Percentiles rank a stretch among this genome's conserved stretches.
These are phyloP conservation scores for Aspergillus pseudoviridinutans DNA, from an alignment of 2,329 filamentous ascomycete genomes.

Conservation along the genomic window DNA sequence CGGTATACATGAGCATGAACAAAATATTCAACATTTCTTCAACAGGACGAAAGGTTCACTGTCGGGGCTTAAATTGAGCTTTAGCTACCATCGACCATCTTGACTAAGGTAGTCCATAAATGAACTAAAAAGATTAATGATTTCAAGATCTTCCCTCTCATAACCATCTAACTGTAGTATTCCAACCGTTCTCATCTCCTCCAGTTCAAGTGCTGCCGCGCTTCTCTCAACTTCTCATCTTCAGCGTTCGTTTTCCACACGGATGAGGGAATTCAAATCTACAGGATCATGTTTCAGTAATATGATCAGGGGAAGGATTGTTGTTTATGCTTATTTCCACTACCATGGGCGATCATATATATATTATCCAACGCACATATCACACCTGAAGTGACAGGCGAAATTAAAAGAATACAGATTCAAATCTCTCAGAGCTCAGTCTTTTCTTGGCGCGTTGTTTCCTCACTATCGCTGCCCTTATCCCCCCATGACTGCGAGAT, in stretches of 20 bases:
- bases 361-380: neutral
- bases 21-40: constrained; percentile 2
- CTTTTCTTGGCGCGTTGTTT: neutral
- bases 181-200: neutral
- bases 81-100: neutral
- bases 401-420: neutral
- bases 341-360: neutral
- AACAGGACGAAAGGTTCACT: constrained; percentile 15
- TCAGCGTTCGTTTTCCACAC: neutral
- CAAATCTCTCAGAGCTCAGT: neutral
- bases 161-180: constrained; percentile 4
- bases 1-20: constrained; percentile 23
- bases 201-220: too few relatives aligned
- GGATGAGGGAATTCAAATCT: too few relatives aligned
- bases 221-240: neutral
- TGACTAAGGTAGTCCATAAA: neutral
- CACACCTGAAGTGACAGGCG: neutral
- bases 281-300: neutral
- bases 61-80: neutral
- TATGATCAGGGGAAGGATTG: neutral
- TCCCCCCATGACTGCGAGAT: constrained; percentile 52
- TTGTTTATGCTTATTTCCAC: neutral
- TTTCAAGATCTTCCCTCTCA: constrained; percentile 9
- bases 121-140: constrained; percentile 15
- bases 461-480: neutral